Conservation (phyloP, 768 basidiomycete genomes). For the Lactarius vividus region DNA sequence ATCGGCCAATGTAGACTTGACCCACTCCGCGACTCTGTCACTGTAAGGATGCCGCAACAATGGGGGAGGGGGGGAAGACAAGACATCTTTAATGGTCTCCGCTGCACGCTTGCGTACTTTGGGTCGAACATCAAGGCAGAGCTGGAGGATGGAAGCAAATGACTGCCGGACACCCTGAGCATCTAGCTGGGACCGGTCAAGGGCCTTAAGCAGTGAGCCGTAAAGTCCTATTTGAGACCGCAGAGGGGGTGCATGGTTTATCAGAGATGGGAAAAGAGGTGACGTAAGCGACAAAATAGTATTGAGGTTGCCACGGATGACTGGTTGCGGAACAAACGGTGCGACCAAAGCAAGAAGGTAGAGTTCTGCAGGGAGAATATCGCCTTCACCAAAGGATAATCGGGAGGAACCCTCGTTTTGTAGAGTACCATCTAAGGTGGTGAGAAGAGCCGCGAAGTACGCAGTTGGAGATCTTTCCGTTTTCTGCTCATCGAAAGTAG, state of each 20-base stretch:
- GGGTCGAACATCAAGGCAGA: constrained; percentile 84
- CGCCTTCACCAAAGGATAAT: constrained; percentile 54
- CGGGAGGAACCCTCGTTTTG: constrained; percentile 49
- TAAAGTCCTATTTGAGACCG: constrained; percentile 85
- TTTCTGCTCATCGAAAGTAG: constrained; percentile 67
- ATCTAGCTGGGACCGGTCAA: constrained; percentile 72
- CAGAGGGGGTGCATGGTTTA: constrained; percentile 68
- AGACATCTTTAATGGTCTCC: constrained; percentile 76
- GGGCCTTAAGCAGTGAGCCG: constrained; percentile 60
- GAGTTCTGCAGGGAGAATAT: constrained; percentile 77
- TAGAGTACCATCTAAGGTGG: constrained; percentile 76
- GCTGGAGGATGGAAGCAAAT: constrained; percentile 80
- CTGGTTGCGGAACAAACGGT: constrained; percentile 75
- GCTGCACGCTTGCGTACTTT: constrained; percentile 92
- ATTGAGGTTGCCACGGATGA: constrained; percentile 72
- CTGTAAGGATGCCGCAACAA: constrained; percentile 82
- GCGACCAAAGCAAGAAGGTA: constrained; percentile 78
- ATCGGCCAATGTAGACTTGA: constrained; percentile 61
- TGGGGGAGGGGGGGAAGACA: constrained; percentile 75
- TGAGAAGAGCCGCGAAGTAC: constrained; percentile 90
- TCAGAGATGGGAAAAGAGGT: constrained; percentile 71
- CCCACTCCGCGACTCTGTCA: constrained; percentile 77
- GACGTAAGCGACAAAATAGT: constrained; percentile 71
- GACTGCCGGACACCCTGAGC: constrained; percentile 67
- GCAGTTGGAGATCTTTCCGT: constrained; percentile 76